Evolutionary conservation across 2,329 filamentous ascomycete genomes (phyloP).

Genomic region (Fusarium praegraminearum): DNA sequence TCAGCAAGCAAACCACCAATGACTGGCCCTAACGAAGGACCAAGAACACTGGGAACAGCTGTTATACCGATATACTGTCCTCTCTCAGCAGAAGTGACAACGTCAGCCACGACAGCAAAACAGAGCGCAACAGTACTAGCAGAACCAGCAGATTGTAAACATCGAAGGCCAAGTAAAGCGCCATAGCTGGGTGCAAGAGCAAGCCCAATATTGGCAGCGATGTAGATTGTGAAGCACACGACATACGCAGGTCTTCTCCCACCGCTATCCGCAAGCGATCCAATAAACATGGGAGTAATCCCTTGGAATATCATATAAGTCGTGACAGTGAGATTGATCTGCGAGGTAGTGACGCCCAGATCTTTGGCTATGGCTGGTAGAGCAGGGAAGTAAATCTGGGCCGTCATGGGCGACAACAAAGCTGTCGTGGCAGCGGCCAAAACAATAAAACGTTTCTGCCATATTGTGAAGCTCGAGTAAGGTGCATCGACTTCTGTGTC

Average conservation of each 20-base stretch:
- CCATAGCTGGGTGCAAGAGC: slow-evolving; percentile 62
- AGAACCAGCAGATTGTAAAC: slow-evolving; percentile 68
- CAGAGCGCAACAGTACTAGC: slow-evolving; percentile 70
- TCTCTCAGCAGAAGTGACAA: slow-evolving; percentile 71
- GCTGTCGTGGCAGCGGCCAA: slow-evolving; percentile 54
- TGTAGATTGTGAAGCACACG: slow-evolving; percentile 64
- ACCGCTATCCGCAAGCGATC: slow-evolving; percentile 65
- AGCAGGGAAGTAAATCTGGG: slow-evolving; percentile 67
- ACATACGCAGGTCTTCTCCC: slow-evolving; percentile 68
- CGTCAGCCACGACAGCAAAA: slow-evolving; percentile 71
- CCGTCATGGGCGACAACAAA: slow-evolving; percentile 61
- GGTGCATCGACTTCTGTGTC: slow-evolving; percentile 20
- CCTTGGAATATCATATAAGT: slow-evolving; percentile 72
- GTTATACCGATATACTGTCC: slow-evolving; percentile 69
- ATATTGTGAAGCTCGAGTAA: slow-evolving; percentile 56
- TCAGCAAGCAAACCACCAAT: slow-evolving; percentile 69
- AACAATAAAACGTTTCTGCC: slow-evolving; percentile 58
- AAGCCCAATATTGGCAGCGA: slow-evolving; percentile 66
- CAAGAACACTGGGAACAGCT: slow-evolving; percentile 62
- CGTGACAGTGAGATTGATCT: slow-evolving; percentile 65
- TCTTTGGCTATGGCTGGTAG: slow-evolving; percentile 62
- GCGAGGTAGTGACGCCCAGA: slow-evolving; percentile 56
- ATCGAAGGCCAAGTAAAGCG: slow-evolving; percentile 65
- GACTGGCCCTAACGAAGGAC: slow-evolving; percentile 64
- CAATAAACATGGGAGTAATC: slow-evolving; percentile 68